Base-by-base conservation (phyloP, 2,329 filamentous ascomycete genomes). In the Amauroascus verrucosus region DNA sequence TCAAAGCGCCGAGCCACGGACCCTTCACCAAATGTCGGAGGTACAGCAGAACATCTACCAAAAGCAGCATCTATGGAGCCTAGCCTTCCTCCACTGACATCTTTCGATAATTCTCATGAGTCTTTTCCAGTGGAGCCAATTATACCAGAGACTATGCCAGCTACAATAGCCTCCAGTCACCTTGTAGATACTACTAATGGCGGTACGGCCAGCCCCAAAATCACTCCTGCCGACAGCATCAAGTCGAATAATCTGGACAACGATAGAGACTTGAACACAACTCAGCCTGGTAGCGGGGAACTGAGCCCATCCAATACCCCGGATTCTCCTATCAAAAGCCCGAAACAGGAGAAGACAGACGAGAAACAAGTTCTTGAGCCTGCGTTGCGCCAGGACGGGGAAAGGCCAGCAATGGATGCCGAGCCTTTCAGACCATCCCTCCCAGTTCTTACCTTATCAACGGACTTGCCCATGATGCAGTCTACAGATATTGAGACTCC, bases 1-100 rank as follows among this genome's bases (percentile, higher is more conserved):
- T 57, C 56, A n/a, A 51, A 54, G 26, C 51, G 51, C 41, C 53
- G 48, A 26, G 37, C 45, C 30, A 46, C 48, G 16, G 35, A 54
- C 48, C 30, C 52, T 20, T 38, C 52, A 35, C 45, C 48, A 4
- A 54, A 51, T 41, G 48, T 52, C 13, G 54, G 40, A 37, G 3
- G 7, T 24, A 6, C 16, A 28, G 41, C 38, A 22, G 51, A 33
- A 6, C 44, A 40, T 13, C 8, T 47, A n/a, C 43, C 43, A 11
- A 53, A 48, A 24, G 51, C 51, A 9, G 43, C 51, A 3, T 53
- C 51, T 16, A 48, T 53, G 51, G 51, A 53, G 28, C 43, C 51
- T 22, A 22, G 18, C 37, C 13, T 48, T 20, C 51, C 51, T 40
- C 33, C 22, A 24, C 9, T 32, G 32, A 24, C 32, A 3, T 47